Conservation (phyloP, 805 yeast genomes). For the Myxozyma vanderwaltii region DNA sequence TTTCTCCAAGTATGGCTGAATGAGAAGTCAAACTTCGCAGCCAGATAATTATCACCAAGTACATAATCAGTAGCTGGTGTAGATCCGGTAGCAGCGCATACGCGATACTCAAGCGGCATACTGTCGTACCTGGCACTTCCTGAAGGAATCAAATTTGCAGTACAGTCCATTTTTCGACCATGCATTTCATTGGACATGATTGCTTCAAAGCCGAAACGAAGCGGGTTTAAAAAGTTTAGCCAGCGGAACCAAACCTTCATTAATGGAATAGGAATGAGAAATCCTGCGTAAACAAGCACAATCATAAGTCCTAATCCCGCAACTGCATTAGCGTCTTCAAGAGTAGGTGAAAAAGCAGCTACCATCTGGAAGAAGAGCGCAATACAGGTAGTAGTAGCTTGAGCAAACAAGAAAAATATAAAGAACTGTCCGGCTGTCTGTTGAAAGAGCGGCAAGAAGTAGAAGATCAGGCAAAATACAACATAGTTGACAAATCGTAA, state of each 20-base stretch:
- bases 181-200: slow-evolving; percentile 68
- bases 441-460: slow-evolving; percentile 58
- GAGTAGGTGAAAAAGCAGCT: slow-evolving; percentile 41
- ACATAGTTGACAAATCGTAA: slow-evolving; percentile 49
- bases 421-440: slow-evolving; percentile 59
- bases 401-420: slow-evolving; percentile 49
- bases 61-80: slow-evolving; percentile 54
- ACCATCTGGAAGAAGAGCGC: slow-evolving; percentile 53
- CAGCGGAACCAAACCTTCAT: slow-evolving; percentile 76
- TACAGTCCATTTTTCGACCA: slow-evolving; percentile 57
- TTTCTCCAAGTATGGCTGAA: slow-evolving; percentile 77
- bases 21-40: slow-evolving; percentile 52
- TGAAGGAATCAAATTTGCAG: slow-evolving; percentile 52
- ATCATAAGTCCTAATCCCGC: slow-evolving; percentile 48
- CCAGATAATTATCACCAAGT: slow-evolving; percentile 61
- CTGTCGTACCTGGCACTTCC: slow-evolving; percentile 60
- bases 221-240: slow-evolving; percentile 61
- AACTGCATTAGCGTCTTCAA: slow-evolving; percentile 51
- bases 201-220: slow-evolving; percentile 62
- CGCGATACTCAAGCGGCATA: slow-evolving; percentile 43
- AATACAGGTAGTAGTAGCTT: slow-evolving; percentile 53
- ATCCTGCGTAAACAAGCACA: slow-evolving; percentile 51
- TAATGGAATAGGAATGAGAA: slow-evolving; percentile 52
- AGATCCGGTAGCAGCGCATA: slow-evolving; percentile 63
- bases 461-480: slow-evolving; percentile 52